Evolutionary conservation across 129 eudicot genomes (phyloP).

Genomic region (Flaveria robusta): DNA sequence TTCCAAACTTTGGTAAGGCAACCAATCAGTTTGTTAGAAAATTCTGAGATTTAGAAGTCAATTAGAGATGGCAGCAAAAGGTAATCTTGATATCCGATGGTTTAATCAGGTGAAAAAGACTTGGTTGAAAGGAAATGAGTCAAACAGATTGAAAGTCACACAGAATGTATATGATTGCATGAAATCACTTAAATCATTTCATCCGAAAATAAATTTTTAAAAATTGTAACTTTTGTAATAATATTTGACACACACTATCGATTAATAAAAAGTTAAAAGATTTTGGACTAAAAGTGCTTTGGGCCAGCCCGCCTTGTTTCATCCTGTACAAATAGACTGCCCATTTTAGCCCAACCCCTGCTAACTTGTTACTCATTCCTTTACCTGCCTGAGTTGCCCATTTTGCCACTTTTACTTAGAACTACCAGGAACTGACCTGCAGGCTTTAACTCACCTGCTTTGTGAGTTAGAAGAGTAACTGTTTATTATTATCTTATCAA

Average conservation of each 20-base stretch:
- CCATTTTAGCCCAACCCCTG: neutral
- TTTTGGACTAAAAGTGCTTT: conserved; percentile 4
- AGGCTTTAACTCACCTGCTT: neutral
- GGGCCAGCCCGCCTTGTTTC: neutral
- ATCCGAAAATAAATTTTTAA: neutral
- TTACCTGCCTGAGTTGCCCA: neutral
- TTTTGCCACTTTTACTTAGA: neutral
- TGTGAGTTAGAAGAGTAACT: neutral
- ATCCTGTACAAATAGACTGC: neutral
- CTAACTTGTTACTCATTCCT: neutral
- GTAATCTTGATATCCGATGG: neutral
- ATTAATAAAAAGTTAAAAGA: neutral
- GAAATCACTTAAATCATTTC: neutral
- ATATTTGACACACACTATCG: neutral
- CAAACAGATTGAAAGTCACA: neutral
- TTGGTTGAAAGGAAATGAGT: neutral
- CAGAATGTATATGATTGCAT: neutral
- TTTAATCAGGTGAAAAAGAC: neutral
- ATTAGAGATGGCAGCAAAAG: neutral
- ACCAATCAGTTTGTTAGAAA: neutral
- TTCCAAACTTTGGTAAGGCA: neutral
- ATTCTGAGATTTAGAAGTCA: neutral
- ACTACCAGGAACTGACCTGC: neutral
- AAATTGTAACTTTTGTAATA: neutral
- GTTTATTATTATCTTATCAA: neutral